Evolutionary conservation across 805 yeast species (phyloP), one percentile per base, ranked within the genome.

Genomic region (Yamadazyma tumulicola): DNA sequence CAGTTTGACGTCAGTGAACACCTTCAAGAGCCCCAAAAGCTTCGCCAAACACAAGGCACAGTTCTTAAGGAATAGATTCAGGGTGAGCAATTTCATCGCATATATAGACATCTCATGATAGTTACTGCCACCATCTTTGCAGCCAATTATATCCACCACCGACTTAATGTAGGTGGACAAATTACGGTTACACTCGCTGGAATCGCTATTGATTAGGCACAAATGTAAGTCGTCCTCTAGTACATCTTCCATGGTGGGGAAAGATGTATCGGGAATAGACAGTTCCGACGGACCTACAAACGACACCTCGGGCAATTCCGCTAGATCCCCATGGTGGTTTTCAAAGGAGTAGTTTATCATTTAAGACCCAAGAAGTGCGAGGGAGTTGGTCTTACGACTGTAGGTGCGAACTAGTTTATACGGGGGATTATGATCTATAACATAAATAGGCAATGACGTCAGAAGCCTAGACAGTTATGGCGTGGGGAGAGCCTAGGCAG

Each of bases 31-130:
- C 5, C 67, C 59, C 22, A 67, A 42, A 9, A 65, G 41, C 41
- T 67, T 67, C 12, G 69, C 69, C 3, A 64, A 41, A 34, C 72
- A 64, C 16, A 62, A 51, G 15, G 35, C 37, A 38, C 46, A 53
- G 45, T 67, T 67, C 45, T 62, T 62, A 31, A 57, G 40, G 35
- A 67, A 67, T 24, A 67, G 42, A 34, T 65, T 67, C 61, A 59
- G 64, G 12, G 51, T 51, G 7, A 67, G 44, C 14, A 67, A 42
- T 38, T 54, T 58, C 37, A 67, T 43, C 9, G 69, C 68, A 34
- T 56, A 47, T 3, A 48, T 27, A 3, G 68, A 61, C 12, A 67
- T 43, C 13, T 47, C 44, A 30, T 59, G 66, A 42, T 64, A 66
- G 16, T 48, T 14, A 27, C 42, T 31, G 36, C 40, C 18, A 32